Evolutionary conservation across 257 asterid species (phyloP).

Genomic region (Prunella vulgaris): DNA sequence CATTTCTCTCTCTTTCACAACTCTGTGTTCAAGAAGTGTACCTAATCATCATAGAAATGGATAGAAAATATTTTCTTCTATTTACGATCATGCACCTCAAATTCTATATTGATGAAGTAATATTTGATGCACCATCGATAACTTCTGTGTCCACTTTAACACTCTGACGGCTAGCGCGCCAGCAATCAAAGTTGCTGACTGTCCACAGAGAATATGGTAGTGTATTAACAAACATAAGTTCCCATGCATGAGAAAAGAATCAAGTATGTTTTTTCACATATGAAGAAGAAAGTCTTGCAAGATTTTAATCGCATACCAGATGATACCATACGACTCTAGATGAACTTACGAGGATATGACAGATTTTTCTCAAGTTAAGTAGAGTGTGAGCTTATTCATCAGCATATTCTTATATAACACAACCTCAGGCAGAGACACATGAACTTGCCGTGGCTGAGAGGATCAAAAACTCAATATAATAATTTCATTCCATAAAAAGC

Average conservation of each 20-base stretch:
- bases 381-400: neutral
- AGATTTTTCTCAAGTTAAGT: neutral
- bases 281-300: neutral
- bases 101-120: neutral
- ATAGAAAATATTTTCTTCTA: neutral
- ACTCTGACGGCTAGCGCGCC: neutral
- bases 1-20: neutral
- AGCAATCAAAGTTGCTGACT: neutral
- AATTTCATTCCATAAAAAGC: conserved; percentile 1
- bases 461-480: conserved; percentile 1
- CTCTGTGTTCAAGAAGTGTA: neutral
- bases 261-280: neutral
- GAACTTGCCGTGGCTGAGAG: neutral
- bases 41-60: neutral
- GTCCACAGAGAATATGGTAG: neutral
- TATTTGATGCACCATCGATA: neutral
- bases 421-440: neutral
- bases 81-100: neutral
- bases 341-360: neutral
- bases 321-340: neutral
- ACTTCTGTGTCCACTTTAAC: neutral
- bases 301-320: neutral
- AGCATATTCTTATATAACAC: neutral
- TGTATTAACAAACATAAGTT: neutral
- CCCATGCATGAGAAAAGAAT: neutral